These are phyloP conservation scores for Nemania abortiva DNA, from an alignment of 2,329 filamentous ascomycete genomes.

Conservation along the genomic window DNA sequence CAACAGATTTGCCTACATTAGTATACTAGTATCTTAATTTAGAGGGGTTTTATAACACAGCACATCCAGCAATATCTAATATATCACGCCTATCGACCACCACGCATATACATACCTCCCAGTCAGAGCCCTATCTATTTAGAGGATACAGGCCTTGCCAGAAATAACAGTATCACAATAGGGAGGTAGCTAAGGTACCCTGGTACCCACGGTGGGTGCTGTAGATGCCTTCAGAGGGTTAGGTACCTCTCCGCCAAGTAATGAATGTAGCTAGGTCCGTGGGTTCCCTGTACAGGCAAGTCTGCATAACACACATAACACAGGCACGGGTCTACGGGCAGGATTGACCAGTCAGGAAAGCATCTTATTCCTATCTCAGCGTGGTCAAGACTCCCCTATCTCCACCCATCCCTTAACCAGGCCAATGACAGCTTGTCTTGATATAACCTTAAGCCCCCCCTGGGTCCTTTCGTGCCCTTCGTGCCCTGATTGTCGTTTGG, in stretches of 20 bases:
- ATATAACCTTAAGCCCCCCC: constrained; percentile 29
- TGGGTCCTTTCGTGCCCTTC: constrained; percentile 7
- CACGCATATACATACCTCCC: neutral
- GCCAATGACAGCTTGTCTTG: constrained; percentile 33
- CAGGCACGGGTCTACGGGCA: constrained; percentile 33
- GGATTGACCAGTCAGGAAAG: constrained; percentile 36
- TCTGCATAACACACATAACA: constrained; percentile 34
- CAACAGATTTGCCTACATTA: neutral
- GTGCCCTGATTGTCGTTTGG: constrained; percentile 1
- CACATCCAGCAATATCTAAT: neutral
- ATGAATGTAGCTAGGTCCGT: neutral
- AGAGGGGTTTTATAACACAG: neutral
- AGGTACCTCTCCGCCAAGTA: neutral
- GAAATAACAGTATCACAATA: constrained; percentile 1
- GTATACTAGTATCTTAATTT: neutral
- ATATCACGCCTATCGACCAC: neutral
- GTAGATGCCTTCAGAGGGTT: neutral
- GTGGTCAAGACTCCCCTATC: constrained; percentile 25
- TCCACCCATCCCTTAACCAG: constrained; percentile 29
- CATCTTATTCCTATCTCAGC: constrained; percentile 12
- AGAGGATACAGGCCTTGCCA: neutral
- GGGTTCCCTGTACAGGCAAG: constrained; percentile 10
- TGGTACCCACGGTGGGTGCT: neutral
- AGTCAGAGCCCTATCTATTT: neutral
- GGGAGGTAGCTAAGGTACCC: neutral